Percentiles rank a stretch among this genome's conserved stretches.
These are phyloP conservation scores for Monosporozyma solicola DNA, from an alignment of 805 yeast genomes.

Conservation along the genomic window DNA sequence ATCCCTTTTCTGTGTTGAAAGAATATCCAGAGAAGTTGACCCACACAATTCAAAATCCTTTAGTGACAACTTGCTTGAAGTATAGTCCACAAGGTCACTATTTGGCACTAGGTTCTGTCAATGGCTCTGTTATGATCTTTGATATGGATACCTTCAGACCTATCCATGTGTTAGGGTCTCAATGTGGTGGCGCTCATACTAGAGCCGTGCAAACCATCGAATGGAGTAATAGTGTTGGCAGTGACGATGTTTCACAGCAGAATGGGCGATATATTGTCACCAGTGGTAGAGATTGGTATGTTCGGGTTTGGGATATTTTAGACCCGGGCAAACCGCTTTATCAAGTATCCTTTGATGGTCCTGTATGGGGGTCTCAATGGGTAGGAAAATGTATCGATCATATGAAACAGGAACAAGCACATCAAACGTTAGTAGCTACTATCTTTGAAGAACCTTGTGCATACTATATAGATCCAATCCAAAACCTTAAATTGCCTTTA, in stretches of 20 bases:
- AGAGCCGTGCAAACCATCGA: conserved; percentile 61
- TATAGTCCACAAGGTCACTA: conserved; percentile 76
- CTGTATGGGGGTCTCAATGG: conserved; percentile 52
- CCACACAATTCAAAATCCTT: conserved; percentile 51
- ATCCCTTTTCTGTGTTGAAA: conserved; percentile 84
- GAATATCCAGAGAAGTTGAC: conserved; percentile 85
- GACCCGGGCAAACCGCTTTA: conserved; percentile 31
- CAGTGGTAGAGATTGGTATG: conserved; percentile 74
- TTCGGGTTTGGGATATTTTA: conserved; percentile 70
- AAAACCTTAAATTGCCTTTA: neutral
- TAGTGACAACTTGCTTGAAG: conserved; percentile 57
- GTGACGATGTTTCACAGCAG: conserved; percentile 20
- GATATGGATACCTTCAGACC: conserved; percentile 54
- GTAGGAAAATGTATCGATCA: conserved; percentile 2
- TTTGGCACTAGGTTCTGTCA: conserved; percentile 67
- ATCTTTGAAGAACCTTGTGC: conserved; percentile 53
- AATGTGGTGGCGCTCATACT: conserved; percentile 50
- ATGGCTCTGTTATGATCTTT: conserved; percentile 65
- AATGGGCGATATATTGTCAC: conserved; percentile 57
- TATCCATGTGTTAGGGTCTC: conserved; percentile 33
- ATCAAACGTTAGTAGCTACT: conserved; percentile 39
- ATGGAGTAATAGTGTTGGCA: conserved; percentile 37
- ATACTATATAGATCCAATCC: conserved; percentile 13
- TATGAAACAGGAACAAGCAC: neutral
- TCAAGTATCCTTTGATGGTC: conserved; percentile 51